Evolutionary conservation across 2,329 filamentous ascomycete species (phyloP).

Genomic region (Pseudogymnoascus sp.): DNA sequence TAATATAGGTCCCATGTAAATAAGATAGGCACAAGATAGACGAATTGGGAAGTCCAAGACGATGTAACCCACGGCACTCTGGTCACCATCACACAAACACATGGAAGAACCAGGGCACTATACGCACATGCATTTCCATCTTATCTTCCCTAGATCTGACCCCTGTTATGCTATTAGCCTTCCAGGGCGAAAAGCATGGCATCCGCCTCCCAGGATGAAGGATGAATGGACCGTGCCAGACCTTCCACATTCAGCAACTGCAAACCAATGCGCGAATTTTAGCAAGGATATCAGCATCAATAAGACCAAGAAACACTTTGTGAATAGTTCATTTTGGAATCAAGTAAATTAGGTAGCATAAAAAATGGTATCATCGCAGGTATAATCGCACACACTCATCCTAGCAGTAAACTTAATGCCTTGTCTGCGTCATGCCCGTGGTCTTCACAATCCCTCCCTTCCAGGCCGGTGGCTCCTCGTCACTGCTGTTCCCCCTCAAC

Average conservation of each 20-base stretch:
- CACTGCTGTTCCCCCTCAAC: neutral
- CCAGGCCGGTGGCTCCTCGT: neutral
- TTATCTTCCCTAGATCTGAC: neutral
- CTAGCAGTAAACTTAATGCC: neutral
- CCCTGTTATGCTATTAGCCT: neutral
- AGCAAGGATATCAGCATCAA: neutral
- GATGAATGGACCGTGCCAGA: neutral
- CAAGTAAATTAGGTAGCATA: neutral
- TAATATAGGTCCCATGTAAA: neutral
- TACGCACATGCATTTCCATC: neutral
- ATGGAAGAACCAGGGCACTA: neutral
- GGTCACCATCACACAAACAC: neutral
- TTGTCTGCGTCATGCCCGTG: constrained; percentile 4
- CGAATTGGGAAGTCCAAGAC: neutral
- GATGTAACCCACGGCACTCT: neutral
- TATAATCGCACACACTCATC: constrained; percentile 1
- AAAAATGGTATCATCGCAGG: constrained; percentile 8
- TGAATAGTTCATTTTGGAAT: neutral
- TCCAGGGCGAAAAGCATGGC: neutral
- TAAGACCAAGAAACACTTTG: neutral
- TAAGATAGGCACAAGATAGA: neutral
- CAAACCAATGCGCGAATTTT: neutral
- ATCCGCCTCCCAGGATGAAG: neutral
- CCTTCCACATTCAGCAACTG: neutral
- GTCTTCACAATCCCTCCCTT: constrained; percentile 6